Evolutionary conservation across 2,329 filamentous ascomycete species (phyloP).

Genomic region (Escovopsis sp.): DNA sequence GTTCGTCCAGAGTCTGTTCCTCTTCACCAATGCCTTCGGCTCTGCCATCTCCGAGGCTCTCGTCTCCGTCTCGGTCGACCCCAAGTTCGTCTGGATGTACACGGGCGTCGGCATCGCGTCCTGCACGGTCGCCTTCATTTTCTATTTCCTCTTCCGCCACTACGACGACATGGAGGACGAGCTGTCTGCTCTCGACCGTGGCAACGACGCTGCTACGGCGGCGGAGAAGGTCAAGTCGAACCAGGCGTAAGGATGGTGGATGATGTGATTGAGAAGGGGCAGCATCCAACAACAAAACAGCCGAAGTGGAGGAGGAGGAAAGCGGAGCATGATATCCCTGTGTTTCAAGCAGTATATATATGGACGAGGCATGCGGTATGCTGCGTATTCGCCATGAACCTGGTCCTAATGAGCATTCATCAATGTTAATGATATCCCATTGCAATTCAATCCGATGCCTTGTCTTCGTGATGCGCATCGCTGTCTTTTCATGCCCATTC

Average conservation of each 20-base stretch:
- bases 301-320: not conserved
- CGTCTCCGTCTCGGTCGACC: constrained; percentile 43
- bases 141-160: constrained; percentile 29
- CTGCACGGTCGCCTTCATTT: constrained; percentile 32
- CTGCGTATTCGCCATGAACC: not conserved
- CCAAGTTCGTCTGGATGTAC: constrained; percentile 53
- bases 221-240: constrained; percentile 1
- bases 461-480: too few species aligned
- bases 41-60: constrained; percentile 46
- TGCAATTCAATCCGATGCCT: too few species aligned
- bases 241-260: not conserved
- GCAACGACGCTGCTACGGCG: not conserved
- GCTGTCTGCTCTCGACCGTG: constrained; percentile 24
- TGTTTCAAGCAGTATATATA: not conserved
- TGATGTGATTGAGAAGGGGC: too few species aligned
- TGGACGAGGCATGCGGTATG: not conserved
- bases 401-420: too few species aligned
- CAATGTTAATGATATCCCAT: too few species aligned
- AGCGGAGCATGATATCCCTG: too few species aligned
- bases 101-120: constrained; percentile 36
- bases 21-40: constrained; percentile 43
- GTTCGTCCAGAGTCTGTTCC: constrained; percentile 42
- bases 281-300: not conserved
- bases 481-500: too few species aligned
- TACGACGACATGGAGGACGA: constrained; percentile 22